A percentile compares a stretch with the other conserved stretches of the same genome.
Conservation (phyloP, 495 filamentous ascomycete species). For the Pseudomonodictys pantanalensis region DNA sequence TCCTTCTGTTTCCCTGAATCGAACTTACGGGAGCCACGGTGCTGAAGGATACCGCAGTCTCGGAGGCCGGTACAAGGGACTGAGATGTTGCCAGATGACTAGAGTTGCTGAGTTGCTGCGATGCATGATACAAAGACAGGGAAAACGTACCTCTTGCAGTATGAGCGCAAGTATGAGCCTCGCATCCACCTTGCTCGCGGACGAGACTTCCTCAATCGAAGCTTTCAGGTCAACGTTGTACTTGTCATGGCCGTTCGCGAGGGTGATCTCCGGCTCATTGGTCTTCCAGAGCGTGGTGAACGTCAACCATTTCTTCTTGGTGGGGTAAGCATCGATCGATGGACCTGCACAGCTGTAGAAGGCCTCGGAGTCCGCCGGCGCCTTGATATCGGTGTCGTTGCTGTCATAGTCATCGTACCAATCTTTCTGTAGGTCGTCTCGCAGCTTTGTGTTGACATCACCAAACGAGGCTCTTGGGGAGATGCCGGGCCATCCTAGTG, state of each 20-base stretch:
- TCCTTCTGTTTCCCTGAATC: neutral
- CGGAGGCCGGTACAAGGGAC: neutral
- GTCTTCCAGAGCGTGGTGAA: slow-evolving; percentile 1
- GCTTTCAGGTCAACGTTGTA: neutral
- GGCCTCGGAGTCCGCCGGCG: neutral
- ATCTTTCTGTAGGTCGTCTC: neutral
- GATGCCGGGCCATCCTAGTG: neutral
- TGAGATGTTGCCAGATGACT: neutral
- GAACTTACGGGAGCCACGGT: neutral
- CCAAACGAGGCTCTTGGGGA: neutral
- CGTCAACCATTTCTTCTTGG: neutral
- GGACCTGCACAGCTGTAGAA: slow-evolving; percentile 7
- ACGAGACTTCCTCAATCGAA: slow-evolving; percentile 1
- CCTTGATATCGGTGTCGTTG: neutral
- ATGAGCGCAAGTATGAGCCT: neutral
- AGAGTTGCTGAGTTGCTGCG: too few species aligned
- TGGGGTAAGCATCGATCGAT: neutral
- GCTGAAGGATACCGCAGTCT: slow-evolving; percentile 7
- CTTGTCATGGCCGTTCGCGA: neutral
- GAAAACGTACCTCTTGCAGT: neutral
- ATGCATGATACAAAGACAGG: neutral
- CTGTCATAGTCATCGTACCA: slow-evolving; percentile 2
- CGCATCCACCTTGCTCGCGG: slow-evolving; percentile 2
- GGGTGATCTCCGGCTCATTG: neutral
- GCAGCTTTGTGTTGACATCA: neutral